Base-by-base conservation (phyloP, 1,139 yeast genomes). In the Taphrina betulina region DNA sequence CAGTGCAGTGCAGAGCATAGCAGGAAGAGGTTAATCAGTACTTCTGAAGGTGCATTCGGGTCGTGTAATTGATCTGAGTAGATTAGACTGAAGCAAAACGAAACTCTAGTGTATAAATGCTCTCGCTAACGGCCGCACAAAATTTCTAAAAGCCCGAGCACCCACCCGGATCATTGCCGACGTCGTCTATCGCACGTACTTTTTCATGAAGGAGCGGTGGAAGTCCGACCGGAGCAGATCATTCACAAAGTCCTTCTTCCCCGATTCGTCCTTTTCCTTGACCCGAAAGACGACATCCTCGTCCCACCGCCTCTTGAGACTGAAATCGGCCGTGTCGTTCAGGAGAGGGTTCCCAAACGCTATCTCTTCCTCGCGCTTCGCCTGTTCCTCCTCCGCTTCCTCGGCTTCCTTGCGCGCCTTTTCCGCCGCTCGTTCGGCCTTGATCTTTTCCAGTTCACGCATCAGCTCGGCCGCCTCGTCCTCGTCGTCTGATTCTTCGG, bases 191-290 rank as follows among this genome's bases (percentile, higher is more conserved):
- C 48, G 57, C 14, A 87, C 73, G 64, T 80, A 85, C 64, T 81
- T 82, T 58, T 81, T 76, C 70, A 89, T 71, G 65, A 89, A 88
- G 60, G 80, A 77, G 61, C 79, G 75, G 67, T 89, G 95, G 63
- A 78, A 80, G 20, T 83, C 83, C 3, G 92, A 83, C 53, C 81
- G 73, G 20, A 84, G 68, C 59, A 86, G 73, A 64, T 86, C 86
- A 60, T 84, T 85, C 19, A 85, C 76, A 64, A 77, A 82, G n/a
- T 68, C 70, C 22, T 68, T 65, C 28, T 22, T 62, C 52, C 36
- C 62, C 60, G 34, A 58, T n/a, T 57, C 57, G 5, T 62, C 63
- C 55, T 33, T 66, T 63, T 72, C 71, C 43, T 72, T 71, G 51
- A 72, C 72, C 60, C 72, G 74, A 65, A 76, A 76, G 10, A 75